A percentile compares a stretch with the other conserved stretches of the same genome.
phyloP scores from a whole-genome alignment of 2,329 filamentous ascomycete species.

The Colletotrichum sp. region DNA sequence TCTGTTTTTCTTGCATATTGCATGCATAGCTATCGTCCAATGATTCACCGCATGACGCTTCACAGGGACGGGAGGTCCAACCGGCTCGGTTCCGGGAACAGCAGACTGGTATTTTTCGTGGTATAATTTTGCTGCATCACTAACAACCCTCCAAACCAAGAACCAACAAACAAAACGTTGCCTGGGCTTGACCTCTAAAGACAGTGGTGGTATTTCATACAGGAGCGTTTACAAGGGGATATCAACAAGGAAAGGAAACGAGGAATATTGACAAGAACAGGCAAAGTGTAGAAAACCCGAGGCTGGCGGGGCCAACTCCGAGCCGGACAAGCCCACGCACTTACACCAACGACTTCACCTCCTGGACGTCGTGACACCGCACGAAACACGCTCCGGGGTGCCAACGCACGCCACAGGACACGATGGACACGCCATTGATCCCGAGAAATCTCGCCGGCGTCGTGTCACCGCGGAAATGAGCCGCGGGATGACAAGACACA shows the following conservation, averaged over 20 bases:
- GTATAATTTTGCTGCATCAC: background rate
- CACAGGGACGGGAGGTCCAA: background rate
- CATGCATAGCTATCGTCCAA: background rate
- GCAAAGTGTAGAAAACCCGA: background rate
- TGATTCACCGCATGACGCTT: background rate
- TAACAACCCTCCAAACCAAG: background rate
- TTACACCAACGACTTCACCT: background rate
- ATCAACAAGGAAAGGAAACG: slow-evolving; percentile 10
- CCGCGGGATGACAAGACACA: background rate
- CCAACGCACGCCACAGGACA: background rate
- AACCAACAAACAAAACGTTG: background rate
- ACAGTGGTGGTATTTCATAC: slow-evolving; percentile 4
- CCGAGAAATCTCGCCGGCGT: background rate
- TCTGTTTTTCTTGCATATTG: background rate
- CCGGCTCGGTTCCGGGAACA: background rate
- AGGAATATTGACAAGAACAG: background rate
- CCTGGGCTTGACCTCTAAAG: background rate
- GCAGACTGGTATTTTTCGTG: background rate
- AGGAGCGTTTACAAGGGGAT: slow-evolving; percentile 7
- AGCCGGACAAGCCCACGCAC: background rate
- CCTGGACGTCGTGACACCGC: background rate
- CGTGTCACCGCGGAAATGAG: background rate
- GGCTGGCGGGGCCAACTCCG: background rate
- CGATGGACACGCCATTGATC: background rate
- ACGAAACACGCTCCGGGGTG: background rate